phyloP scores from a whole-genome alignment of 306 rosid genomes.

The Cajanus cajan region DNA sequence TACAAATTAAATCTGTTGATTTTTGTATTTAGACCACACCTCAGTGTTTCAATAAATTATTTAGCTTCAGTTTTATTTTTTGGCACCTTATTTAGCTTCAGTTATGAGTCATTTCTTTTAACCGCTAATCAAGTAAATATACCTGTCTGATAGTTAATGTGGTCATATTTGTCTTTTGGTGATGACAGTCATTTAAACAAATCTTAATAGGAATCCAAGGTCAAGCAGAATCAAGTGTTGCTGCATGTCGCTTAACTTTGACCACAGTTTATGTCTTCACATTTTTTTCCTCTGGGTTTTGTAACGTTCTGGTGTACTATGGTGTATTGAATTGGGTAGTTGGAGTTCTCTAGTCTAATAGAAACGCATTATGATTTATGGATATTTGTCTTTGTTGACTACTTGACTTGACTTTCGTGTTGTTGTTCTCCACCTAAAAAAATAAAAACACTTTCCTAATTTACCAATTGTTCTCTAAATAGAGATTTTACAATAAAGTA shows the following conservation, averaged over 20 bases:
- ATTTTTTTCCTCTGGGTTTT: background rate
- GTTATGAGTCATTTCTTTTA: too few species aligned
- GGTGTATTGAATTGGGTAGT: constrained; percentile 26
- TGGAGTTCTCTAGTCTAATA: background rate
- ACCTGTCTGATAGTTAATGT: background rate
- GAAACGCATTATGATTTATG: too few species aligned
- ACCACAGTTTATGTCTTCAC: background rate
- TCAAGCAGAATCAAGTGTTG: constrained; percentile 11
- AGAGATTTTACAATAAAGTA: too few species aligned
- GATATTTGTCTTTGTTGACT: too few species aligned
- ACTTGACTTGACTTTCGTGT: too few species aligned
- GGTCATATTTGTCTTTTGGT: constrained; percentile 30
- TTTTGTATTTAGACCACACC: constrained; percentile 57
- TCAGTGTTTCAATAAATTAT: constrained; percentile 58
- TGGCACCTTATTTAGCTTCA: constrained; percentile 37
- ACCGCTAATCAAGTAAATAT: too few species aligned
- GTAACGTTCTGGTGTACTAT: background rate
- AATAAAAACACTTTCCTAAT: too few species aligned
- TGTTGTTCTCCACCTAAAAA: too few species aligned
- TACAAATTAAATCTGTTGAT: constrained; percentile 50
- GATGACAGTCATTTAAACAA: constrained; percentile 6
- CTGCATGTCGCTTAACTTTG: background rate
- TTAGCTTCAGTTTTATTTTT: constrained; percentile 39
- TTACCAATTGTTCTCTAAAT: too few species aligned
- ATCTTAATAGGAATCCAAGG: constrained; percentile 55